Evolutionary conservation across 2,329 filamentous ascomycete genomes (phyloP).

Genomic region (Epichloe sp.): DNA sequence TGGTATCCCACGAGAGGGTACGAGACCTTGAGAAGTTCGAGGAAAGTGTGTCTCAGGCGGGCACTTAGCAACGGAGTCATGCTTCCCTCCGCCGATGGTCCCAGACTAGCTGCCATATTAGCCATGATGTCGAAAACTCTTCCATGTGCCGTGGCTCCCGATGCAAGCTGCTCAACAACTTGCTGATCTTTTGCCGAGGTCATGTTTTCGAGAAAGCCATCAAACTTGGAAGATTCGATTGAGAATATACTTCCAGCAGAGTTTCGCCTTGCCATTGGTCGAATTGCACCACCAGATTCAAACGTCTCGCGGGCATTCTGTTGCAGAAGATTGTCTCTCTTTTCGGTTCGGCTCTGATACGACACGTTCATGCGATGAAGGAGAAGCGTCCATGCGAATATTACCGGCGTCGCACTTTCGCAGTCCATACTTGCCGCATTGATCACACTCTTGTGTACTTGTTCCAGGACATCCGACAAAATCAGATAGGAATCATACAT

Average conservation of each 20-base stretch:
- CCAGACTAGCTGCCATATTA: slow-evolving; percentile 34
- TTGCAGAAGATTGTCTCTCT: slow-evolving; percentile 43
- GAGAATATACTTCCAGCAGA: slow-evolving; percentile 50
- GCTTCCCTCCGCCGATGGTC: slow-evolving; percentile 30
- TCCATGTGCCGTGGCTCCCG: slow-evolving; percentile 34
- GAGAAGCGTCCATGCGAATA: slow-evolving; percentile 72
- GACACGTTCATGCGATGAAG: slow-evolving; percentile 54
- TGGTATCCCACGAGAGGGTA: slow-evolving; percentile 59
- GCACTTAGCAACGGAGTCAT: slow-evolving; percentile 45
- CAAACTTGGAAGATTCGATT: slow-evolving; percentile 46
- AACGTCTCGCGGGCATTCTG: slow-evolving; percentile 46
- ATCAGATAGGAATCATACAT: slow-evolving; percentile 49
- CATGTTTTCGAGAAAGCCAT: slow-evolving; percentile 40
- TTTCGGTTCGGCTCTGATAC: slow-evolving; percentile 48
- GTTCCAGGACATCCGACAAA: slow-evolving; percentile 54
- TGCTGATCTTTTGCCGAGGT: slow-evolving; percentile 38
- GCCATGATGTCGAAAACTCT: slow-evolving; percentile 41
- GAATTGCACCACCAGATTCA: slow-evolving; percentile 30
- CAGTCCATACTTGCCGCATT: slow-evolving; percentile 41
- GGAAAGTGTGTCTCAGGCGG: slow-evolving; percentile 48
- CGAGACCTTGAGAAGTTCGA: slow-evolving; percentile 58
- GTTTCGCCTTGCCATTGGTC: slow-evolving; percentile 36
- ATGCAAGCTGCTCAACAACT: slow-evolving; percentile 36
- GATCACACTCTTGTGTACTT: slow-evolving; percentile 60
- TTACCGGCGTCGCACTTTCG: slow-evolving; percentile 55